Evolutionary conservation across 805 yeast genomes (phyloP).

Genomic region (Yamadazyma kitorensis): DNA sequence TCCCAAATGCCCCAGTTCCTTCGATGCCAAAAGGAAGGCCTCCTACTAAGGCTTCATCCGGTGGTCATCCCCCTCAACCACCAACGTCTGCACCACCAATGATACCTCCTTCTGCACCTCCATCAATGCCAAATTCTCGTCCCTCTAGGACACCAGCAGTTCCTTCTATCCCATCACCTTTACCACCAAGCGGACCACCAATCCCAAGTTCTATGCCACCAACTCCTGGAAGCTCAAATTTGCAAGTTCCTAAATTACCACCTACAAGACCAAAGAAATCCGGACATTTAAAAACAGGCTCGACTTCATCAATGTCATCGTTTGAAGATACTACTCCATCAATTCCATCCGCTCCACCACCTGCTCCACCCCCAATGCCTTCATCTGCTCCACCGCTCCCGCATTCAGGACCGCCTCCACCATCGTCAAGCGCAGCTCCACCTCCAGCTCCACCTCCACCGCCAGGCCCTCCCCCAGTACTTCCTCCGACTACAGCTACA

Average conservation of each 20-base stretch:
- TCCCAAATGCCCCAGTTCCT: conserved; percentile 2
- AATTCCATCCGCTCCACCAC: conserved; percentile 15
- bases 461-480: conserved; percentile 13
- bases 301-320: conserved; percentile 17
- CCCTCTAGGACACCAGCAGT: conserved; percentile 26
- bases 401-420: conserved; percentile 13
- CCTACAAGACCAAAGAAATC: conserved; percentile 41
- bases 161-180: conserved; percentile 15
- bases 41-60: not conserved
- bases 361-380: conserved; percentile 15
- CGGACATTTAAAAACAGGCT: conserved; percentile 25
- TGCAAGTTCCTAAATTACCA: conserved; percentile 32
- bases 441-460: conserved; percentile 16
- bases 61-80: conserved; percentile 1
- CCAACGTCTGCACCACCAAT: conserved; percentile 7
- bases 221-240: conserved; percentile 8
- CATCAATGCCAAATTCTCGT: conserved; percentile 18
- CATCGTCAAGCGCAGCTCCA: conserved; percentile 16
- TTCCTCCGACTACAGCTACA: conserved; percentile 15
- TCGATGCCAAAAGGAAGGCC: conserved; percentile 13
- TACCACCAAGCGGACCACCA: conserved; percentile 13
- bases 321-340: conserved; percentile 16
- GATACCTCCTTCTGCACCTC: conserved; percentile 12
- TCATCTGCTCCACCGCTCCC: conserved; percentile 18
- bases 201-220: conserved; percentile 15